Evolutionary conservation across 2,329 filamentous ascomycete species (phyloP), one percentile per base, ranked within the genome.

Genomic region (Colletotrichum spaethianum): DNA sequence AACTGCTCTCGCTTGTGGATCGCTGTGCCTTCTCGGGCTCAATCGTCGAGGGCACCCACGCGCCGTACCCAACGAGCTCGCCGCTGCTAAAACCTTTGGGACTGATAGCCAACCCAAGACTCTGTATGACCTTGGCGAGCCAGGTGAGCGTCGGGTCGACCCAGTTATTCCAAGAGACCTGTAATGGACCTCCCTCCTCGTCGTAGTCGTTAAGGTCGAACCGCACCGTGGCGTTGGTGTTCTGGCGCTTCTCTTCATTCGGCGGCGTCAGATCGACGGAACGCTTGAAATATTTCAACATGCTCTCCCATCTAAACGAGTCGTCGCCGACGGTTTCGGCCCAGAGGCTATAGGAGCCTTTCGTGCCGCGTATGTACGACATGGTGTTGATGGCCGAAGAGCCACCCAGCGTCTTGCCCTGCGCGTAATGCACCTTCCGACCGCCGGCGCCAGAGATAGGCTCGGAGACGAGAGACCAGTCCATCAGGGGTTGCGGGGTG

Each of bases 51-150:
- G 69, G 65, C 16, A 72, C 69, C 69, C 69, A 72, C 31, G 82
- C 78, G 1, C 64, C 69, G 48, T 76, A 76, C 12, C 85, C 86
- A 23, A 82, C 70, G 4, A 88, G 76, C 4, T 75, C 75, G 33
- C 86, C 86, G 42, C 78, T 79, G 70, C 83, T 82, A 73, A 86
- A 85, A 20, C 82, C 84, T 4, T 77, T 36, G 1, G 77, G 68
- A 1, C 69, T 72, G 18, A 74, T 55, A 11, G 77, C 73, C 28
- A 88, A 76, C 0, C 85, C 85, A 16, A 86, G 80, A 1, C 79
- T 79, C 26, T 82, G 74, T 65, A 87, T 78, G 1, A 79, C 84
- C 31, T 46, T 44, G 4, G 71, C 73, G 48, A 75, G 69, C 75
- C 75, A 79, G 1, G 75, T 76, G 33, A 71, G 59, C 11, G 74